A percentile compares a stretch with the other conserved stretches of the same genome.
These are phyloP conservation scores for Favolaschia claudopus DNA, from an alignment of 768 basidiomycete genomes.

Conservation along the genomic window DNA sequence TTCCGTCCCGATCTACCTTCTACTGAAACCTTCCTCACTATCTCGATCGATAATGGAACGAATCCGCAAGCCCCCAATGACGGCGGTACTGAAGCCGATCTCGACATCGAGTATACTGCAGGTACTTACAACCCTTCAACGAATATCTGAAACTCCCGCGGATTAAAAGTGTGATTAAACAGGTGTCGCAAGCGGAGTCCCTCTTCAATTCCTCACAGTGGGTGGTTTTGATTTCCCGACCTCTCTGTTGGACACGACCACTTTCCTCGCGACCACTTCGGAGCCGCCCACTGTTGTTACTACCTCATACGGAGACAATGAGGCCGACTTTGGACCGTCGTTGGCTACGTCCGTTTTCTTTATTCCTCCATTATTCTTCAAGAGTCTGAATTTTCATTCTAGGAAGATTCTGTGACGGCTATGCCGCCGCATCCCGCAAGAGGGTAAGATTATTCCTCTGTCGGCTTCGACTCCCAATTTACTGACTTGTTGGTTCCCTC, in stretches of 20 bases:
- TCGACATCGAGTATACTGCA: slow-evolving; percentile 15
- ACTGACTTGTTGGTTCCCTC: too few relatives aligned
- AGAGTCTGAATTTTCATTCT: too few relatives aligned
- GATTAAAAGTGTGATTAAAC: too few relatives aligned
- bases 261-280: slow-evolving; percentile 54
- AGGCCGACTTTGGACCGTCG: slow-evolving; percentile 33
- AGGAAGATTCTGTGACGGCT: slow-evolving; percentile 53
- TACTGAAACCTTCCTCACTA: slow-evolving; percentile 22
- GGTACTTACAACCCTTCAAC: slow-evolving; percentile 30
- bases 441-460: slow-evolving; percentile 33
- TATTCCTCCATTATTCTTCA: slow-evolving; percentile 51
- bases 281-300: slow-evolving; percentile 55
- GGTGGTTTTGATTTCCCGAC: slow-evolving; percentile 47
- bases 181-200: slow-evolving; percentile 43
- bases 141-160: slow-evolving; percentile 47
- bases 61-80: slow-evolving; percentile 20
- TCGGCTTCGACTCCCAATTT: neutral
- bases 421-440: slow-evolving; percentile 43
- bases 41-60: slow-evolving; percentile 21
- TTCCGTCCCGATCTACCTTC: slow-evolving; percentile 22
- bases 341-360: slow-evolving; percentile 43
- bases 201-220: slow-evolving; percentile 45
- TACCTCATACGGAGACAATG: slow-evolving; percentile 55
- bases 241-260: slow-evolving; percentile 40
- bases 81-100: slow-evolving; percentile 22